Percentiles rank a stretch among this genome's conserved stretches.
Conservation (phyloP, 352 stramenopile species). For the Aphanomyces euteiches region DNA sequence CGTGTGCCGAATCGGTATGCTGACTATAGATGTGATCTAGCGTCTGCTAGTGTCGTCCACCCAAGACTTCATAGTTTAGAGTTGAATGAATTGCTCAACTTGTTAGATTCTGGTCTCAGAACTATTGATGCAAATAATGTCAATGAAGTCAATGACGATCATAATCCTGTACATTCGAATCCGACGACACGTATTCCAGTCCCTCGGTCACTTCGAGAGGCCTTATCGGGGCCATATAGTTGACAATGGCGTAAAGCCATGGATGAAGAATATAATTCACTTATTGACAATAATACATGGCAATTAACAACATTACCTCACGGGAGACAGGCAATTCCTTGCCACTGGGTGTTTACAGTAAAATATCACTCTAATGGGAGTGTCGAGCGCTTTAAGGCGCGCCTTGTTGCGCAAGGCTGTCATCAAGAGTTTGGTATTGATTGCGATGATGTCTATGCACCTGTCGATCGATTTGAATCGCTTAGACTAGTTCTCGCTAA, state of each 20-base stretch:
- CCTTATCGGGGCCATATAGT: not conserved
- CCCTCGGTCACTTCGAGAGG: not conserved
- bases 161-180: not conserved
- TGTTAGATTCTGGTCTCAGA: too few species aligned
- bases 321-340: not conserved
- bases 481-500: not conserved
- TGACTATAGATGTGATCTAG: too few species aligned
- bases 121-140: too few species aligned
- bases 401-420: not conserved
- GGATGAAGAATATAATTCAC: slow-evolving; percentile 7
- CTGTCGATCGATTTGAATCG: slow-evolving; percentile 5
- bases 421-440: slow-evolving; percentile 12
- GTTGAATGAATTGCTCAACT: too few species aligned
- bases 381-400: slow-evolving; percentile 8
- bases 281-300: slow-evolving; percentile 7
- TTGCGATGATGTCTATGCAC: slow-evolving; percentile 10
- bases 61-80: too few species aligned
- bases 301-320: not conserved
- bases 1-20: too few species aligned
- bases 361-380: not conserved
- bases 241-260: not conserved
- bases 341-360: slow-evolving; percentile 11
- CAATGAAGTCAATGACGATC: too few species aligned
- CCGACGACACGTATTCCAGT: not conserved
- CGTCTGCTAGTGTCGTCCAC: too few species aligned